A percentile compares a stretch with the other conserved stretches of the same genome.
phyloP scores from a whole-genome alignment of 305 asterid genomes.

The Lippia alba region DNA sequence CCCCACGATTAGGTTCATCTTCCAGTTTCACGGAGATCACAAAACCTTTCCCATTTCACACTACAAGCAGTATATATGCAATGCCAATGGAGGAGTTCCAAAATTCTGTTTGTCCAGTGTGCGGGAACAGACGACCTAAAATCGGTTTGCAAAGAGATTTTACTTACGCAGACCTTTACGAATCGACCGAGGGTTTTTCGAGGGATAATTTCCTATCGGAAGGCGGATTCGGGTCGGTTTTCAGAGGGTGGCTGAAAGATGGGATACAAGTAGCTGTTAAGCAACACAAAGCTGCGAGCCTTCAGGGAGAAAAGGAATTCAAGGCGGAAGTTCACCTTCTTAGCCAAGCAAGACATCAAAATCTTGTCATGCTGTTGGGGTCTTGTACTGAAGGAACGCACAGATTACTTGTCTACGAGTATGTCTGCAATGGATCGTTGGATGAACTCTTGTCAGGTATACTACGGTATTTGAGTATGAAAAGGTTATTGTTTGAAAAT shows the following conservation, averaged over 20 bases:
- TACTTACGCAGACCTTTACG: constrained; percentile 52
- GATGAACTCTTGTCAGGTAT: constrained; percentile 58
- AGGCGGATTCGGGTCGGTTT: constrained; percentile 80
- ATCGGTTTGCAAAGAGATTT: constrained; percentile 52
- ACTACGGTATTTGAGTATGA: background rate
- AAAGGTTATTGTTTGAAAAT: too few species aligned
- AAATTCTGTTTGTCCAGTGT: constrained; percentile 55
- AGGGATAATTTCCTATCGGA: constrained; percentile 56
- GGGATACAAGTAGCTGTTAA: constrained; percentile 69
- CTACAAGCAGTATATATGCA: constrained; percentile 19
- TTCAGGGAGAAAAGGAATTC: constrained; percentile 80
- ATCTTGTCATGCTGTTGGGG: constrained; percentile 71
- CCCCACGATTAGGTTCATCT: constrained; percentile 29
- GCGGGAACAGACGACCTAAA: constrained; percentile 60
- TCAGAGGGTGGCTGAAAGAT: constrained; percentile 50
- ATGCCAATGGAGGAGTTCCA: constrained; percentile 33
- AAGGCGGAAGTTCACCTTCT: constrained; percentile 67
- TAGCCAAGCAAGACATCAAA: constrained; percentile 70
- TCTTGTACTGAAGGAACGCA: constrained; percentile 64
- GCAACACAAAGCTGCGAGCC: constrained; percentile 69
- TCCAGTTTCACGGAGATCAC: constrained; percentile 22
- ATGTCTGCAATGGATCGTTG: constrained; percentile 73
- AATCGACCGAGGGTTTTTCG: constrained; percentile 62
- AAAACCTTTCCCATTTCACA: constrained; percentile 14
- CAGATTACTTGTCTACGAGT: constrained; percentile 75